phyloP scores from a whole-genome alignment of 1,139 yeast genomes.

The Taphrina populina region DNA sequence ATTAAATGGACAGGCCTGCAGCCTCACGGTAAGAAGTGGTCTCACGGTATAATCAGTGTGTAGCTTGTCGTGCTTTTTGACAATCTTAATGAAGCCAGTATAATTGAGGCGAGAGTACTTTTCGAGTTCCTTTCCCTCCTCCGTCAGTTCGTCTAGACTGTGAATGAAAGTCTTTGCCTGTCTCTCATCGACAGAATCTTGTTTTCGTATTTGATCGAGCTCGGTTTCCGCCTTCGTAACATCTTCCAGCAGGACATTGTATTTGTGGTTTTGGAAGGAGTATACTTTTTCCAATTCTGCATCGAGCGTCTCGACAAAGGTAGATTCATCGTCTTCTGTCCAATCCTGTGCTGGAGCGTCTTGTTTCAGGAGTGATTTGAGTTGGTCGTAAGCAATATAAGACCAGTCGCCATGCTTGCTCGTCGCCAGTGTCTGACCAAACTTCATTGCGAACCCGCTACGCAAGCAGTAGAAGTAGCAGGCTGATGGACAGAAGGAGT shows the following conservation, averaged over 20 bases:
- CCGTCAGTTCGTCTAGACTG: conserved; percentile 69
- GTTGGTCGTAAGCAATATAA: conserved; percentile 73
- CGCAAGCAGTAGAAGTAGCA: too few relatives aligned
- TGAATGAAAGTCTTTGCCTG: conserved; percentile 17
- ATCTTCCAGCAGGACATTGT: conserved; percentile 64
- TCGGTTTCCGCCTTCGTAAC: conserved; percentile 63
- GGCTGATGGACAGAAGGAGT: too few relatives aligned
- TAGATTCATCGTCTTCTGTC: conserved; percentile 79
- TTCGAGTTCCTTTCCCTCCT: conserved; percentile 79
- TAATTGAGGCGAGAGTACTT: conserved; percentile 86
- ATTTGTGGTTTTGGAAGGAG: conserved; percentile 72
- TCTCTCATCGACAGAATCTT: conserved; percentile 51
- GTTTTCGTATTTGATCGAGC: conserved; percentile 51
- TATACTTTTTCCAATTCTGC: conserved; percentile 89
- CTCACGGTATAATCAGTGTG: conserved; percentile 83
- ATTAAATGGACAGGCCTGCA: conserved; percentile 85
- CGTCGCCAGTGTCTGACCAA: conserved; percentile 76
- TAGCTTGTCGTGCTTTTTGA: conserved; percentile 90
- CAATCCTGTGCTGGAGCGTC: conserved; percentile 52
- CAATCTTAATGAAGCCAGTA: conserved; percentile 92
- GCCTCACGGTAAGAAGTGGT: conserved; percentile 82
- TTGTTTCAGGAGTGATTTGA: conserved; percentile 82
- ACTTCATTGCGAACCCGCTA: too few relatives aligned
- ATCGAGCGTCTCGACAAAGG: conserved; percentile 79
- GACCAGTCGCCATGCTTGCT: conserved; percentile 91